Base-by-base conservation (phyloP, 768 basidiomycete species). In the Dioszegia crocea region DNA sequence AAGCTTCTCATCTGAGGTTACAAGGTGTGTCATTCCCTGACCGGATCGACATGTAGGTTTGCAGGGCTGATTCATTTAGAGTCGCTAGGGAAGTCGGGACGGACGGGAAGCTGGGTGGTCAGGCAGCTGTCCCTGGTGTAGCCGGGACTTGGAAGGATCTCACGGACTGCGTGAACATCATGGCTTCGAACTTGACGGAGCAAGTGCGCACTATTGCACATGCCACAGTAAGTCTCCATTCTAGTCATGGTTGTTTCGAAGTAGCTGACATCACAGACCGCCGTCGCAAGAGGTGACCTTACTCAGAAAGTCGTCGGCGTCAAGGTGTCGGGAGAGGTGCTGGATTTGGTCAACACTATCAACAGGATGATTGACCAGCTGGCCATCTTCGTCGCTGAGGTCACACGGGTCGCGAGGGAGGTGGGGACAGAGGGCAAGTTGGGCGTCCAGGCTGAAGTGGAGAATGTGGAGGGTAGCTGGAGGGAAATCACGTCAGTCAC, bases 391-490 rank as follows among this genome's bases (percentile, higher is more conserved):
- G 86, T 86, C 48, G 82, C 84, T 26, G 86, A 88, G 71, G 87
- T 97, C 59, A 97, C 92, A 78, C 89, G 94, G 71, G 94, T 99
- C 54, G 96, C 96, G 1, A 81, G 91, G 31, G 93, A 99, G 77
- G 94, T 99, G 71, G 94, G 94, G 45, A 97, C 94, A 14, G 92
- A 97, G 71, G 94, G 96, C n/a, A 97, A 97, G 78, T 81, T 98
- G 4, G 94, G 96, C 65, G 96, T 94, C 0, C 93, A 96, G 71
- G 96, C 96, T 3, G 91, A 97, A 76, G 90, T 97, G 8, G 91
- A 91, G 59, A 90, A 92, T 57, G 89, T 98, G 5, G 91, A 97
- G 73, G 96, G 96, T 38, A 93, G 91, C 31, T 99, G 96, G 96
- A 89, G 93, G 69, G 92, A 94, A 76, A 98, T 99, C 76, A 97